Percentiles rank a stretch among this genome's conserved stretches.
Conservation (phyloP, 176 grass and related monocot species). For the Puya raimondii region DNA sequence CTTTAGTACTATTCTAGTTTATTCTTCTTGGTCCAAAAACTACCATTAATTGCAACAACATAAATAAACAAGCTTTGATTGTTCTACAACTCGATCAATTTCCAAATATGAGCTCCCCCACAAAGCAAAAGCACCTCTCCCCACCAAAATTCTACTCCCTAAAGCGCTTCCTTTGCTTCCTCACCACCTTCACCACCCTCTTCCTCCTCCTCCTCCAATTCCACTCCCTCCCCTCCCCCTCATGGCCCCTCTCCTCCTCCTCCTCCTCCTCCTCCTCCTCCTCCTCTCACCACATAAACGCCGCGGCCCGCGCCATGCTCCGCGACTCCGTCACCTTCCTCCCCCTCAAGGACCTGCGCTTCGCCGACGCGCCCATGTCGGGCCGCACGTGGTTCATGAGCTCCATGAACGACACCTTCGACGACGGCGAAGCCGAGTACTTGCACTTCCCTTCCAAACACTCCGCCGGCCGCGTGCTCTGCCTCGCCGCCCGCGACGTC, state of each 20-base stretch:
- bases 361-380: not conserved
- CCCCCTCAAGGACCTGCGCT: conserved; percentile 24
- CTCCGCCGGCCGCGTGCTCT: conserved; percentile 10
- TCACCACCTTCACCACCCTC: not conserved
- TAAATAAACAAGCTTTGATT: too few relatives aligned
- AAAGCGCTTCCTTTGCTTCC: not conserved
- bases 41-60: too few relatives aligned
- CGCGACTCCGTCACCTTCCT: conserved; percentile 9
- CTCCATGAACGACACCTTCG: conserved; percentile 25
- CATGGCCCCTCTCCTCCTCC: not conserved
- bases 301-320: not conserved
- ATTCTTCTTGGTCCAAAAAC: too few relatives aligned
- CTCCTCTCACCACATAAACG: not conserved
- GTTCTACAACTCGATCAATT: too few relatives aligned
- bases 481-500: conserved; percentile 6
- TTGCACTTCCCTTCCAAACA: conserved; percentile 21
- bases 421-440: conserved; percentile 25
- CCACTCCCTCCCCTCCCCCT: not conserved
- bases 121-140: not conserved
- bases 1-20: too few relatives aligned
- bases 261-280: not conserved
- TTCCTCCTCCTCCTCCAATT: not conserved
- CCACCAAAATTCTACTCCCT: not conserved
- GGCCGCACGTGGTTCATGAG: conserved; percentile 32
- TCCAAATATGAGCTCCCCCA: too few relatives aligned